Percentiles rank a stretch among this genome's conserved stretches.
phyloP scores from a whole-genome alignment of 768 basidiomycete species.

The Steccherinum ochraceum region DNA sequence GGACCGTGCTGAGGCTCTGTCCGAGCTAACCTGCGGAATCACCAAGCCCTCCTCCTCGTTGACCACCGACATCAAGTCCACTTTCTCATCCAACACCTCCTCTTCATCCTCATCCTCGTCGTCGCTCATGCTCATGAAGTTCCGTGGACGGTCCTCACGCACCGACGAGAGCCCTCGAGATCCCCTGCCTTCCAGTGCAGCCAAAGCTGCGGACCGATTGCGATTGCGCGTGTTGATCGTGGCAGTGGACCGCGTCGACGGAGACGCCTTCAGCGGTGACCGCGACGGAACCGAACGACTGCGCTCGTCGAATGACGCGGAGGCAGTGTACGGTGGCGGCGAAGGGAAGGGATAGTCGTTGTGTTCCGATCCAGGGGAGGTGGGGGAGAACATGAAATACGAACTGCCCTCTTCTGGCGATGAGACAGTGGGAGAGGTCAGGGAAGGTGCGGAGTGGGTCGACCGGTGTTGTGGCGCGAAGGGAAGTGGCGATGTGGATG shows the following conservation, averaged over 20 bases:
- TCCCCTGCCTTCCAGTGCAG: constrained; percentile 53
- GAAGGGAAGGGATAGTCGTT: constrained; percentile 7
- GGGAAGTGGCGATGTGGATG: background rate
- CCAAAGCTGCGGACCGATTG: constrained; percentile 57
- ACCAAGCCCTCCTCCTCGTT: constrained; percentile 25
- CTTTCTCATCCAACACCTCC: constrained; percentile 1
- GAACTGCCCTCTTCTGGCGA: constrained; percentile 15
- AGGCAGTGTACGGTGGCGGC: constrained; percentile 16
- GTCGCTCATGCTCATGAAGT: constrained; percentile 67
- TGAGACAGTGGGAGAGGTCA: constrained; percentile 14
- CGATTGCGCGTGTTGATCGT: constrained; percentile 36
- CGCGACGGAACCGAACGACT: constrained; percentile 15
- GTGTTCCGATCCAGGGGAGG: constrained; percentile 4
- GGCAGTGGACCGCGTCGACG: constrained; percentile 31
- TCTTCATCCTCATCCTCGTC: constrained; percentile 44
- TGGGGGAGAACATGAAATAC: constrained; percentile 17
- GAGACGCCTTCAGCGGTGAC: constrained; percentile 10
- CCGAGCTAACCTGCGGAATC: constrained; percentile 4
- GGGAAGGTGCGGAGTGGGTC: constrained; percentile 18
- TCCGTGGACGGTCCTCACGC: constrained; percentile 24
- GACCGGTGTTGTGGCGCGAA: constrained; percentile 15
- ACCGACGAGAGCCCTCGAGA: background rate
- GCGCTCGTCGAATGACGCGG: constrained; percentile 29
- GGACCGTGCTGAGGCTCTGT: background rate
- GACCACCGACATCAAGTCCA: constrained; percentile 17